Percentiles rank a stretch among this genome's conserved stretches.
phyloP scores from a whole-genome alignment of 2,329 filamentous ascomycete species.

The Nemania diffusa region DNA sequence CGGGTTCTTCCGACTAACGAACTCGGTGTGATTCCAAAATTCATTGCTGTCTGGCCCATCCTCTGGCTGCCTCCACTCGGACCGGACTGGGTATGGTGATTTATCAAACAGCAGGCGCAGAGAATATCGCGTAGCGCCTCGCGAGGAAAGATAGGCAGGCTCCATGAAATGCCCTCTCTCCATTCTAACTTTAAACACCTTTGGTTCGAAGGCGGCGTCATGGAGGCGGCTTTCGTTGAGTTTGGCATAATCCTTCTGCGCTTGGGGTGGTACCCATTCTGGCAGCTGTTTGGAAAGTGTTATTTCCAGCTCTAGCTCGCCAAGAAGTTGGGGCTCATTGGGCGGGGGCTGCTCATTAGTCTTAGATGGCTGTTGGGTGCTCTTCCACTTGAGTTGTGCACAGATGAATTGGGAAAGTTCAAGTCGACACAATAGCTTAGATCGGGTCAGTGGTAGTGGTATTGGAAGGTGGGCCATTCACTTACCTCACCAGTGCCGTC shows the following conservation, averaged over 20 bases:
- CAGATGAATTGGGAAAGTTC: slow-evolving; percentile 38
- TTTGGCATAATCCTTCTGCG: slow-evolving; percentile 10
- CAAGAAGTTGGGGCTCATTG: slow-evolving; percentile 25
- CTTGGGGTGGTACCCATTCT: slow-evolving; percentile 19
- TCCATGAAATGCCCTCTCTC: slow-evolving; percentile 45
- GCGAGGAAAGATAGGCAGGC: slow-evolving; percentile 32
- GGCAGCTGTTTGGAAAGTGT: slow-evolving; percentile 39
- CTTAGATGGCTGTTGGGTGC: slow-evolving; percentile 13
- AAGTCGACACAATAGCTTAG: slow-evolving; percentile 40
- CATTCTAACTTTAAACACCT: slow-evolving; percentile 40
- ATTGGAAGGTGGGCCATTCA: neutral
- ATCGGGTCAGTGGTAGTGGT: slow-evolving; percentile 19
- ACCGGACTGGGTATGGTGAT: slow-evolving; percentile 45
- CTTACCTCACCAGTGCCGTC: slow-evolving; percentile 44
- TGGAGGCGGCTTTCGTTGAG: slow-evolving; percentile 25
- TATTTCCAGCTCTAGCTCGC: slow-evolving; percentile 38
- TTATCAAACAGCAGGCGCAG: slow-evolving; percentile 45
- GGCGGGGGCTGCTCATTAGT: too few relatives aligned
- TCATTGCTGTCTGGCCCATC: slow-evolving; percentile 35
- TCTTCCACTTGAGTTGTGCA: slow-evolving; percentile 40
- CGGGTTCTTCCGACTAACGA: slow-evolving; percentile 38
- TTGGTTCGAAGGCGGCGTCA: slow-evolving; percentile 42
- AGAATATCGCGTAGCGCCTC: slow-evolving; percentile 28
- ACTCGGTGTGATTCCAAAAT: slow-evolving; percentile 42
- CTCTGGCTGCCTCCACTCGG: slow-evolving; percentile 41